Percentiles rank a stretch among this genome's conserved stretches.
Evolutionary conservation across 805 yeast genomes (phyloP).

Genomic region (Candida glaebosa): DNA sequence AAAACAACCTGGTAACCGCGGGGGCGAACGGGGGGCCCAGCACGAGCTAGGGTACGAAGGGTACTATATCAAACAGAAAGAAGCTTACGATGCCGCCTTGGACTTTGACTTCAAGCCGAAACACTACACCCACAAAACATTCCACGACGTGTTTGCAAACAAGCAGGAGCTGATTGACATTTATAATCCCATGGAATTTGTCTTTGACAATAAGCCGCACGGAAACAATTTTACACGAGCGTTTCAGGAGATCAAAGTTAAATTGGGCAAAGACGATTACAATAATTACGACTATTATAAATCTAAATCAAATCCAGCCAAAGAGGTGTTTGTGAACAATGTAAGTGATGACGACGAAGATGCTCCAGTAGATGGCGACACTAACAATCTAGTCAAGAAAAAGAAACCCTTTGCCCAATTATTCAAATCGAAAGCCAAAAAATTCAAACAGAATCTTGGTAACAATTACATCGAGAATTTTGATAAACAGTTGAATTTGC

Average conservation of each 20-base stretch:
- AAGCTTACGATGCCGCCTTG: slow-evolving; percentile 27
- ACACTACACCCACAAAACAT: slow-evolving; percentile 37
- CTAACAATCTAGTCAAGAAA: not conserved
- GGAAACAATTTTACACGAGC: slow-evolving; percentile 23
- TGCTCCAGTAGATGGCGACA: not conserved
- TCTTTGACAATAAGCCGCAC: slow-evolving; percentile 27
- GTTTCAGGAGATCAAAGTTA: slow-evolving; percentile 24
- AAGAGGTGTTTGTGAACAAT: slow-evolving; percentile 19
- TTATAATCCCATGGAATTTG: slow-evolving; percentile 39
- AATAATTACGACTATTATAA: slow-evolving; percentile 34
- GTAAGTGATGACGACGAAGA: slow-evolving; percentile 14
- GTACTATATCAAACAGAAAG: slow-evolving; percentile 36
- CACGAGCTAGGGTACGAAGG: slow-evolving; percentile 17
- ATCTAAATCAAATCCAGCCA: slow-evolving; percentile 10
- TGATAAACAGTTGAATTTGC: slow-evolving; percentile 13
- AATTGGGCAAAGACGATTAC: slow-evolving; percentile 29
- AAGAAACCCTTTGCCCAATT: slow-evolving; percentile 7
- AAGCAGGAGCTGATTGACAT: slow-evolving; percentile 25
- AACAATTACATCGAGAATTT: slow-evolving; percentile 17
- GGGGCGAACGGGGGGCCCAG: not conserved
- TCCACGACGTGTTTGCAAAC: slow-evolving; percentile 33
- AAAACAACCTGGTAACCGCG: not conserved
- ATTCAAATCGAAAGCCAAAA: slow-evolving; percentile 15
- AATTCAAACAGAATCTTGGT: slow-evolving; percentile 21
- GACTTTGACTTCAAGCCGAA: slow-evolving; percentile 27